Conservation (phyloP, 2,329 filamentous ascomycete species). For the Arthroderma sp. region DNA sequence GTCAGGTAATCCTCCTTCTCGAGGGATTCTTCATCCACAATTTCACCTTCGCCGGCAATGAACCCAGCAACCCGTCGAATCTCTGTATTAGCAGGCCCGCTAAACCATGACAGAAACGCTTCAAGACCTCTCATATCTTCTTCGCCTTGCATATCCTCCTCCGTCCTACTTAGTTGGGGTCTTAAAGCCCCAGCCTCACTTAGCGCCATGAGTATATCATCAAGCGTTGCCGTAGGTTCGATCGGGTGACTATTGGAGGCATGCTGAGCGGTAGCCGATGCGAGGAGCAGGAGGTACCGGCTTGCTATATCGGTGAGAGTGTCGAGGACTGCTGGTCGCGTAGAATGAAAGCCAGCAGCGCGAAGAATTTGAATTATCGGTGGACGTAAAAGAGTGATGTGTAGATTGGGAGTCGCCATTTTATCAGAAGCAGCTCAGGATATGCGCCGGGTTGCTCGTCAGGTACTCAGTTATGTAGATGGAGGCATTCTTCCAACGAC, state of each 20-base stretch:
- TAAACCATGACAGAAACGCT: conserved; percentile 67
- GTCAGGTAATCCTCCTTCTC: conserved; percentile 59
- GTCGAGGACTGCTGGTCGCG: conserved; percentile 70
- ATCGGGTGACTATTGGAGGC: conserved; percentile 55
- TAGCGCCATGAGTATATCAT: conserved; percentile 75
- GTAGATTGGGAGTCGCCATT: conserved; percentile 33
- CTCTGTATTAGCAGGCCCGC: conserved; percentile 59
- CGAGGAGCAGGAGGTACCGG: conserved; percentile 65
- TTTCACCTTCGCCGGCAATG: conserved; percentile 43
- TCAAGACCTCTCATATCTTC: conserved; percentile 69
- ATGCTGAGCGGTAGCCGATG: conserved; percentile 57
- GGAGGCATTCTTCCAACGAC: too few relatives aligned
- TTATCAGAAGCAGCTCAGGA: not conserved
- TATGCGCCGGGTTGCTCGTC: too few relatives aligned
- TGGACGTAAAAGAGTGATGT: conserved; percentile 72
- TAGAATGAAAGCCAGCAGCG: conserved; percentile 76
- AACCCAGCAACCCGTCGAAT: conserved; percentile 68
- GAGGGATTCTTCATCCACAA: conserved; percentile 36
- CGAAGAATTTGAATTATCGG: conserved; percentile 83
- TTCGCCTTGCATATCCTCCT: conserved; percentile 56
- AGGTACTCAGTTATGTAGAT: too few relatives aligned
- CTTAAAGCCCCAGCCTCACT: conserved; percentile 65
- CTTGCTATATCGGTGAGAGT: conserved; percentile 75
- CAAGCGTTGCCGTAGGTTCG: conserved; percentile 50
- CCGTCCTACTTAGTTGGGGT: conserved; percentile 52